Percentiles rank a stretch among this genome's conserved stretches.
Evolutionary conservation across 2,329 filamentous ascomycete genomes (phyloP).

Genomic region (Graphilbum ipis-grandicollis): DNA sequence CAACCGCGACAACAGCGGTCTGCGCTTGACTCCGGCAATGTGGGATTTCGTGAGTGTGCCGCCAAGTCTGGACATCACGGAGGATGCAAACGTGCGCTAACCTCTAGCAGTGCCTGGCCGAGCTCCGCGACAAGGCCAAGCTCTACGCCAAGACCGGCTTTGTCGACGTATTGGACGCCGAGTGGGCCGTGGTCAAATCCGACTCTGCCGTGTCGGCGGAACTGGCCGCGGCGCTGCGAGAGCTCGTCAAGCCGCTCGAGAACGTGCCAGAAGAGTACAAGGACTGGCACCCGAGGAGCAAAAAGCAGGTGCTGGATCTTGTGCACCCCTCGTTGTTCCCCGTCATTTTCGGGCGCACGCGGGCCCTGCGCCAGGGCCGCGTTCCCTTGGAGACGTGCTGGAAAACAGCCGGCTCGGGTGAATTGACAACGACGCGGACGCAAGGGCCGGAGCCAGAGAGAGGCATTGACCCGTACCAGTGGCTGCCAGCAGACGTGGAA

Average conservation of each 20-base stretch:
- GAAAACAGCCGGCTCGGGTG: conserved; percentile 11
- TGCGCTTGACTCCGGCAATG: background rate
- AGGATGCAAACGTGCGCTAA: background rate
- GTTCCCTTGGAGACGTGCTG: conserved; percentile 13
- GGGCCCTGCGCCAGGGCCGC: conserved; percentile 16
- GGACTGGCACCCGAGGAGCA: conserved; percentile 39
- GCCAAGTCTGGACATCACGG: background rate
- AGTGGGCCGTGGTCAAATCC: conserved; percentile 30
- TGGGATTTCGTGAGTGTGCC: background rate
- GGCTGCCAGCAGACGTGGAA: conserved; percentile 19
- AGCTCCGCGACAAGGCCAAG: conserved; percentile 32
- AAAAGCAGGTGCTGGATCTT: conserved; percentile 36
- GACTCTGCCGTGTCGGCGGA: conserved; percentile 23
- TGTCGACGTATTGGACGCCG: conserved; percentile 24
- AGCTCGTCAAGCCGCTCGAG: conserved; percentile 23
- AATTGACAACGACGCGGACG: conserved; percentile 1
- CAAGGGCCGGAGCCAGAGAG: background rate
- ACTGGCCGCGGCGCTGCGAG: conserved; percentile 16
- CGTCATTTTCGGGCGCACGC: conserved; percentile 22
- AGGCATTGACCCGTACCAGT: conserved; percentile 11
- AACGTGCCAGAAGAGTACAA: conserved; percentile 16
- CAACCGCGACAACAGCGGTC: too few species aligned
- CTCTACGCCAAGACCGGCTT: conserved; percentile 22
- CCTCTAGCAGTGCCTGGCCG: conserved; percentile 18
- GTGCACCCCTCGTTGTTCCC: conserved; percentile 44